phyloP scores from a whole-genome alignment of 192 early-diverging fungal genomes.

The Podila clonocystis region DNA sequence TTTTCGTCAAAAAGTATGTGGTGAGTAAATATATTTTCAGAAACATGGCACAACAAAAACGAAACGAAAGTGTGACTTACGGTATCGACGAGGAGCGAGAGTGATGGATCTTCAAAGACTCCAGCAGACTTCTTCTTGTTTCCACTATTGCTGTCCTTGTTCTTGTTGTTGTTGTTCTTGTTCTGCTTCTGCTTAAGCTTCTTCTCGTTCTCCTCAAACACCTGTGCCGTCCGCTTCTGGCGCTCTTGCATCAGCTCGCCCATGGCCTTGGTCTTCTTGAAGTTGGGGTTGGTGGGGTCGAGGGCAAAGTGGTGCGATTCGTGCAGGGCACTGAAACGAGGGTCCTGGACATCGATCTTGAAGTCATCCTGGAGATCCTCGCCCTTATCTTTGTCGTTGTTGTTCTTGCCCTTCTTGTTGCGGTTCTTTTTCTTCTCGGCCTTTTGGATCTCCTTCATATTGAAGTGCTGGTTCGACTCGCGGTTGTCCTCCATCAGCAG shows the following conservation, averaged over 20 bases:
- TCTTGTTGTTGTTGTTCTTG: slow-evolving; percentile 26
- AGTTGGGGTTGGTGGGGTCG: slow-evolving; percentile 93
- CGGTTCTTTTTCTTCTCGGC: slow-evolving; percentile 79
- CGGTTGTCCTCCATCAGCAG: slow-evolving; percentile 80
- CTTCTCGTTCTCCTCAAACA: slow-evolving; percentile 48
- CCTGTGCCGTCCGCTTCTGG: slow-evolving; percentile 43
- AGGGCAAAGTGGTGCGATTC: slow-evolving; percentile 92
- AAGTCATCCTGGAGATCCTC: slow-evolving; percentile 82
- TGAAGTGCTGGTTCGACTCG: slow-evolving; percentile 80
- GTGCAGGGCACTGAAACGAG: slow-evolving; percentile 84
- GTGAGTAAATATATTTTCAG: neutral
- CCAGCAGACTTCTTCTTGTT: slow-evolving; percentile 22
- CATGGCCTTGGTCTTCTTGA: slow-evolving; percentile 89
- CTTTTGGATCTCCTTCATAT: slow-evolving; percentile 88
- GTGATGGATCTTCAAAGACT: slow-evolving; percentile 54
- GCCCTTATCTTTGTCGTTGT: slow-evolving; percentile 56
- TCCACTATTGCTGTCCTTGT: slow-evolving; percentile 21
- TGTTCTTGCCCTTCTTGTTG: slow-evolving; percentile 52
- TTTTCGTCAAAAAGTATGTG: neutral
- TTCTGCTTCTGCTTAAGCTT: slow-evolving; percentile 23
- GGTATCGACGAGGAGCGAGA: slow-evolving; percentile 65
- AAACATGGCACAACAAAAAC: neutral
- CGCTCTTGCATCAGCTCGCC: slow-evolving; percentile 70
- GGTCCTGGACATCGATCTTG: slow-evolving; percentile 85
- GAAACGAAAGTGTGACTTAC: slow-evolving; percentile 35